phyloP scores from a whole-genome alignment of 306 rosid species.

The Purshia tridentata region DNA sequence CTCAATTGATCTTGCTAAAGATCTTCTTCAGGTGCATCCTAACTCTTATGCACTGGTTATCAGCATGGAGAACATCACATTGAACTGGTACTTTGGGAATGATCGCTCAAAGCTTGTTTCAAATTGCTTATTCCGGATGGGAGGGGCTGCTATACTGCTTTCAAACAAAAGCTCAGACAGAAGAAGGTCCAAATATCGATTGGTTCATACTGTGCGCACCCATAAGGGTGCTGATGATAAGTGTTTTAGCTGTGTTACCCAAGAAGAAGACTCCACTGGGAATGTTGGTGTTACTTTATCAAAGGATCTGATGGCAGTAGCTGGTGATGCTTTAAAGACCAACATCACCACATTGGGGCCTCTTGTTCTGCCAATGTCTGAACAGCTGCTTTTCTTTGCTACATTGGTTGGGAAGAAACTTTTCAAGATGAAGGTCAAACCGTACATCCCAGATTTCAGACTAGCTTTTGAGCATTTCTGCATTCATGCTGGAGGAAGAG shows the following conservation, averaged over 20 bases:
- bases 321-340: constrained; percentile 86
- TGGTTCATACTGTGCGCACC: constrained; percentile 72
- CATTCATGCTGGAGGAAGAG: constrained; percentile 92
- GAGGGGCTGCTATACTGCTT: constrained; percentile 84
- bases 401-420: constrained; percentile 67
- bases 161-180: constrained; percentile 72
- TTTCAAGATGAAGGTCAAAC: constrained; percentile 84
- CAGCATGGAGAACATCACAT: constrained; percentile 94
- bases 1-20: constrained; percentile 83
- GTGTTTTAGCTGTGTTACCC: constrained; percentile 82
- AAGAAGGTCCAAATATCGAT: constrained; percentile 74
- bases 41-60: constrained; percentile 77
- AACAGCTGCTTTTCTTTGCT: constrained; percentile 77
- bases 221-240: constrained; percentile 86
- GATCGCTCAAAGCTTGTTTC: constrained; percentile 90
- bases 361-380: constrained; percentile 84
- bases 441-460: constrained; percentile 88
- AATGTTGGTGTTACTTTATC: constrained; percentile 84
- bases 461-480: constrained; percentile 92
- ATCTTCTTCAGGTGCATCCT: constrained; percentile 83
- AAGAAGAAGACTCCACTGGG: constrained; percentile 78
- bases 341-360: constrained; percentile 89
- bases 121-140: constrained; percentile 81
- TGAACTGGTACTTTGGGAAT: constrained; percentile 94
- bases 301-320: constrained; percentile 88